Base-by-base conservation (phyloP, 2,329 filamentous ascomycete genomes). In the Chlorencoelia australis region DNA sequence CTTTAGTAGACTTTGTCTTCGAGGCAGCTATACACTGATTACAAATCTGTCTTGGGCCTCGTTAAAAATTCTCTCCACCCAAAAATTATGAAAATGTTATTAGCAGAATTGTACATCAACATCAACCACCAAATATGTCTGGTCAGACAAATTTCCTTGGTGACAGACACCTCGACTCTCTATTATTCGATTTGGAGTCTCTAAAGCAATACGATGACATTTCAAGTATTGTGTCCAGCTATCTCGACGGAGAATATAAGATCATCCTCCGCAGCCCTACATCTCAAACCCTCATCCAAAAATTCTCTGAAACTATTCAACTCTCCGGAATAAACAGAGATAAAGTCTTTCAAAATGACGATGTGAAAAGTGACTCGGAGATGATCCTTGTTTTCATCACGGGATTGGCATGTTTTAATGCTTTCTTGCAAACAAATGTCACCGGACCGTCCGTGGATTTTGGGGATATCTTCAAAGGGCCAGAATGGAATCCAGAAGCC, bases 371-470 rank as follows among this genome's bases (percentile, higher is more conserved):
- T 26, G 37, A 35, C 15, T 32, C 39, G 13, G 41, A 37, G 9
- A 34, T 40, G 10, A 36, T 49, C 2, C 37, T 44, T 10, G 48
- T 53, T 11, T 43, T 58, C 6, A 39, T 57, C 26, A 44, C 82
- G 21, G 83, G 76, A 7, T 63, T 84, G 31, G 77, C 81, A 1
- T 73, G 80, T 2, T 67, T 94, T 8, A 72, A 85, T 52, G 74
- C 79, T 8, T 95, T 94, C 55, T 60, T 94, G 11, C 88, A 95
- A 57, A 76, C 77, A 1, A 94, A 86, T 55, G 82, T 93, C 36
- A 94, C 88, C 3, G 88, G 88, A 0, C 88, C 88, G 1, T 79
- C 86, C 0, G 64, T 94, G n/a, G 47, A 59, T 4, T 63, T 71
- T 36, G 49, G 62, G n/a, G 59, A 62, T 18, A 55, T 68, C 3